Percentiles rank a stretch among this genome's conserved stretches.
Conservation (phyloP, 768 basidiomycete species). For the Psilocybe tampanensis region DNA sequence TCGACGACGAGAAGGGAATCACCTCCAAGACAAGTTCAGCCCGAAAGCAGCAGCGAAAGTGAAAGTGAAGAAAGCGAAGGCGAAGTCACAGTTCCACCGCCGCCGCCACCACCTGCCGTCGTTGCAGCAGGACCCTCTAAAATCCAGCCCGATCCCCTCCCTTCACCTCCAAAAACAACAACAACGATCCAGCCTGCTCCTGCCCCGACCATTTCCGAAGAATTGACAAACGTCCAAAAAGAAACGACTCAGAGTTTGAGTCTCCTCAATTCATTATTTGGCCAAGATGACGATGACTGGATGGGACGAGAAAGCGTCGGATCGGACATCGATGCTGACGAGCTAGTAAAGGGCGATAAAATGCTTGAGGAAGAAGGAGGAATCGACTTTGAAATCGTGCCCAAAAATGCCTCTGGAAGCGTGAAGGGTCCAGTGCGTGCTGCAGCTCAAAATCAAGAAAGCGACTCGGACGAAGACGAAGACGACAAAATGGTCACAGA, state of each 20-base stretch:
- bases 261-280: constrained; percentile 58
- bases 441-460: constrained; percentile 11
- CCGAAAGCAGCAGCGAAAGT: constrained; percentile 8
- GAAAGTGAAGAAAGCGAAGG: constrained; percentile 14
- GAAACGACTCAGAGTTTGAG: constrained; percentile 51
- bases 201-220: constrained; percentile 4
- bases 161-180: neutral
- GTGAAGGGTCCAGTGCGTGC: neutral
- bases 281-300: constrained; percentile 56
- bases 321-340: constrained; percentile 55
- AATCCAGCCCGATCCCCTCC: neutral
- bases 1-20: constrained; percentile 18
- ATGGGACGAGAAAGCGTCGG: constrained; percentile 57
- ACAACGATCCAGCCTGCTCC: neutral
- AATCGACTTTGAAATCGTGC: constrained; percentile 36
- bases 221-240: constrained; percentile 33
- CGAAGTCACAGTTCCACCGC: constrained; percentile 4
- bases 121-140: constrained; percentile 10
- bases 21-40: constrained; percentile 12
- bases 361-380: constrained; percentile 25
- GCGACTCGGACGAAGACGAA: constrained; percentile 9
- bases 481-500: constrained; percentile 14
- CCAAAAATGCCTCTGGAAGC: constrained; percentile 20
- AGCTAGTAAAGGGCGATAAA: constrained; percentile 26
- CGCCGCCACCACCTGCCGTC: neutral